Conservation (phyloP, 1,284 basidiomycete species). For the Ceratobasidium theobromae region DNA sequence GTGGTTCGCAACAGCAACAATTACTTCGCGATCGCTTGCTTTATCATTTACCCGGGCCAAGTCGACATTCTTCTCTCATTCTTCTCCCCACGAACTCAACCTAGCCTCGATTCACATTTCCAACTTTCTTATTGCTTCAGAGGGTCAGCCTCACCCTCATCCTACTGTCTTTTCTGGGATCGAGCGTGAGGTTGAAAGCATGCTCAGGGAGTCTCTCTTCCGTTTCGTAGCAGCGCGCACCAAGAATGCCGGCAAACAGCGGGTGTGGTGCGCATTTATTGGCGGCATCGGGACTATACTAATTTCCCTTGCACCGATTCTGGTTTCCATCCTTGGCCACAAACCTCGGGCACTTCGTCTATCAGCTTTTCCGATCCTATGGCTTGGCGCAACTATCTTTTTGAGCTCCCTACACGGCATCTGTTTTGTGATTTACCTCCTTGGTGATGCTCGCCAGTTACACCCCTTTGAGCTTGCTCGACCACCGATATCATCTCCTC, state of each 20-base stretch:
- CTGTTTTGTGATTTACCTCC: conserved; percentile 31
- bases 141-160: conserved; percentile 27
- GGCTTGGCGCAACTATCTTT: conserved; percentile 25
- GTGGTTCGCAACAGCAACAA: conserved; percentile 22
- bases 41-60: conserved; percentile 32
- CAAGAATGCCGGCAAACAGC: conserved; percentile 31
- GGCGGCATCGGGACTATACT: conserved; percentile 21
- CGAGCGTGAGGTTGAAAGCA: conserved; percentile 18
- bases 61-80: conserved; percentile 35
- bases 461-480: conserved; percentile 32
- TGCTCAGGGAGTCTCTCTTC: conserved; percentile 31
- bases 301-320: conserved; percentile 21
- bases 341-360: conserved; percentile 26
- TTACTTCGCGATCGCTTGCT: conserved; percentile 24
- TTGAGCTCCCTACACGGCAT: conserved; percentile 31
- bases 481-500: conserved; percentile 27
- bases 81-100: conserved; percentile 32
- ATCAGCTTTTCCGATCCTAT: conserved; percentile 26
- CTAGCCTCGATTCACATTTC: conserved; percentile 28
- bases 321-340: conserved; percentile 14
- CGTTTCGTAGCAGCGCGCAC: conserved; percentile 30
- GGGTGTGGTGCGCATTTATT: conserved; percentile 31
- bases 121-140: conserved; percentile 24
- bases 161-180: conserved; percentile 15
- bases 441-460: conserved; percentile 33